Evolutionary conservation across 345 rosid genomes (phyloP), one percentile per base, ranked within the genome.

Genomic region (Punica granatum): DNA sequence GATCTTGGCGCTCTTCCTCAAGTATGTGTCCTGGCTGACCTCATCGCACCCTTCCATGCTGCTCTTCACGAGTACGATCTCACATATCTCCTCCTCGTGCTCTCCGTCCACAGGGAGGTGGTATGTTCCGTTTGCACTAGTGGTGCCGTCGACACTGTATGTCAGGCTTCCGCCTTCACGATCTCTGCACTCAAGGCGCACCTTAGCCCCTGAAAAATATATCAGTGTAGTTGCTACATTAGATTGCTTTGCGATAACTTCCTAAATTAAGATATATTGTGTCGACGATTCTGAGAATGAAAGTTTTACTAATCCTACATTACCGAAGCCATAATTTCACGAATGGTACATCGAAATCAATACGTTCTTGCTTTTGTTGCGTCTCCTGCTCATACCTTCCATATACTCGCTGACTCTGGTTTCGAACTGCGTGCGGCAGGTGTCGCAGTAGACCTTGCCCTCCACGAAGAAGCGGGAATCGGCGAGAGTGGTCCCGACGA

Each of bases 1-100:
- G 2, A 78, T 46, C 66, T 67, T 74, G 6, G 78, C 80, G 2
- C 44, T 59, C 35, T 56, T 68, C 64, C 48, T 25, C 14, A 68
- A 9, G 19, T 33, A 26, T 26, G 63, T 46, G 21, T 43, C 71
- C 0, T 25, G n/a, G 23, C 44, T 34, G 2, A 67, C 25, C 70
- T 81, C 75, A 7, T 33, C 69, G 15, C 85, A 74, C 0, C 77
- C 82, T 0, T 37, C 41, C 2, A 53, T 64, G 39, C 64, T 64
- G 39, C 80, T 75, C 7, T 37, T 71, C 6, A 53, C 39, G 16
- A 72, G 33, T 12, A 36, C 34, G 3, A 83, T 61, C 61, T 76
- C 73, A 62, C 84, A 80, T 5, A 80, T 46, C 23, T 78, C 79
- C 0, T 76, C 78, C 32, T 71, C 78, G 11, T 77, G 86, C 9